Base-by-base conservation (phyloP, 495 filamentous ascomycete species). In the Pseudevernia furfuracea region DNA sequence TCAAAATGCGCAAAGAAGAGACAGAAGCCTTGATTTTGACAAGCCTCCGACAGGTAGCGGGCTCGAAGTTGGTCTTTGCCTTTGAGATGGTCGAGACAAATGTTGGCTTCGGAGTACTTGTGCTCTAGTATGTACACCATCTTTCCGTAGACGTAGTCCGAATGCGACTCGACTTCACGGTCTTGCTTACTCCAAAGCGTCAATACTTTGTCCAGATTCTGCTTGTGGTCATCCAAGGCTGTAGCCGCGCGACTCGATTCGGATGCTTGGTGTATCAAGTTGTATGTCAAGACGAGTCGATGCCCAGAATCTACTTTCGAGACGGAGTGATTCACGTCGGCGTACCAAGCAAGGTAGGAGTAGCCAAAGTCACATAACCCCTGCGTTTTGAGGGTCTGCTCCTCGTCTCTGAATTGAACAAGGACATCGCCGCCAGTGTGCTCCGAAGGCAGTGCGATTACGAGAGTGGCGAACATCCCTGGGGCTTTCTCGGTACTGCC, bases 381-480 rank as follows among this genome's bases (percentile, higher is more conserved):
- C 9, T 65, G 59, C 4, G 75, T 76, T 30, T 69, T 62, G 43
- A 82, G 76, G 5, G 64, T 64, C 32, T 74, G 70, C 25, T 66
- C 71, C 34, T 76, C 30, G n/a, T 67, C 72, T 37, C 68, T 65
- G 69, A 82, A 80, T 23, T 67, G 72, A 30, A 81, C 66, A 14
- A 76, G 63, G 14, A 87, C 74, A 32, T 78, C 76, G 1, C 84
- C 83, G 30, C 82, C 83, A 36, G 74, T 66, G 67, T 85, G 80
- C 28, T 73, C 64, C 0, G 81, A 84, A 0, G 84, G 83, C 3
- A 86, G 74, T 9, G 23, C n/a, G 37, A 86, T 73, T 39, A 82
- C 79, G 23, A 85, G 71, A 1, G 83, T 85, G 25, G 75, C 82
- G 67, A 86, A 84, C 78, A 85, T 83, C 3, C 80, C 78, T 19